Evolutionary conservation across 495 filamentous ascomycete genomes (phyloP).

Genomic region (Tuber magnatum): DNA sequence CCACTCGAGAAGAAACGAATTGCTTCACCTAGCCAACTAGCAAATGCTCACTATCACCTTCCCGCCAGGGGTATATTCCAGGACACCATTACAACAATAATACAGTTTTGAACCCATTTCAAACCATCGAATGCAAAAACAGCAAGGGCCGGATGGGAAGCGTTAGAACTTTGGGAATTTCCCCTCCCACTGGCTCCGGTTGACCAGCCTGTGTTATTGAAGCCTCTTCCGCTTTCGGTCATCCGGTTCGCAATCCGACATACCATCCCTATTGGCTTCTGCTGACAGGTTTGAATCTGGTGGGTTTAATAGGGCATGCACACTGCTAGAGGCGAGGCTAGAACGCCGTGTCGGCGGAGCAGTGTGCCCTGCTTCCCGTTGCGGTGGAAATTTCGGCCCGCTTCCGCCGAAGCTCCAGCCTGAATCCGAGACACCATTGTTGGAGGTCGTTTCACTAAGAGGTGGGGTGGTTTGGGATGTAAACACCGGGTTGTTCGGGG

Average conservation of each 20-base stretch:
- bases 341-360: conserved; percentile 61
- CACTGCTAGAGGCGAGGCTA: conserved; percentile 65
- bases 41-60: conserved; percentile 21
- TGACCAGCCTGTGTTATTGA: conserved; percentile 11
- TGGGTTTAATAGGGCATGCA: conserved; percentile 75
- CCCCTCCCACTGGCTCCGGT: neutral
- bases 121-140: conserved; percentile 27
- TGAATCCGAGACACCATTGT: conserved; percentile 47
- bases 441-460: conserved; percentile 31
- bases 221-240: conserved; percentile 78
- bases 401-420: conserved; percentile 50
- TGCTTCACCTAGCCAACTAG: conserved; percentile 5
- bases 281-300: conserved; percentile 55
- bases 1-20: conserved; percentile 18
- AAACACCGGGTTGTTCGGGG: conserved; percentile 24
- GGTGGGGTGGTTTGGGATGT: conserved; percentile 37
- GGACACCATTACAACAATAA: conserved; percentile 23
- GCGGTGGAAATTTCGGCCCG: conserved; percentile 43
- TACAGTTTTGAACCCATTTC: conserved; percentile 19
- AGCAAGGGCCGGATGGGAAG: neutral
- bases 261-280: conserved; percentile 49
- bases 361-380: conserved; percentile 41
- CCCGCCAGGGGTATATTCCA: conserved; percentile 1
- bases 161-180: neutral
- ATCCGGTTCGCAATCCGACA: conserved; percentile 58